phyloP scores from a whole-genome alignment of 2,329 filamentous ascomycete species.

The Cadophora sp. region DNA sequence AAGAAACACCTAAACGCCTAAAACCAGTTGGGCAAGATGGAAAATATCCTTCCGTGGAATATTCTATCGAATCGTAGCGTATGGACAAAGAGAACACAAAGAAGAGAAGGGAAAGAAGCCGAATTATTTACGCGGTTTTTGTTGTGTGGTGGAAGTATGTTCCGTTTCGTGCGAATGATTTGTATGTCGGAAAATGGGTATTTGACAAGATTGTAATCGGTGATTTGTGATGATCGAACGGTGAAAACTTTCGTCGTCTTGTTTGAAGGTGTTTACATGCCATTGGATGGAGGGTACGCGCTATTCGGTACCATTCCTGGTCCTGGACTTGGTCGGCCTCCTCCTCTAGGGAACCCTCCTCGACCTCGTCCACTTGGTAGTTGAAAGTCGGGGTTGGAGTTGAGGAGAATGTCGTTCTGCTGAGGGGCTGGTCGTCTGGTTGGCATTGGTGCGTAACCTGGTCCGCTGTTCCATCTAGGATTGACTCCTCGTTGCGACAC shows the following conservation, averaged over 20 bases:
- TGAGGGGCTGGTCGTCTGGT: conserved; percentile 45
- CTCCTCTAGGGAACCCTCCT: conserved; percentile 28
- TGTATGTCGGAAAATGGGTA: conserved; percentile 25
- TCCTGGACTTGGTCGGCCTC: conserved; percentile 37
- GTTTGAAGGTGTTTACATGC: conserved; percentile 27
- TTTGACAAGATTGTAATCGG: conserved; percentile 19
- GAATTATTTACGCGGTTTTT: conserved; percentile 36
- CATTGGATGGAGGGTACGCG: conserved; percentile 53
- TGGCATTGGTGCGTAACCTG: conserved; percentile 43
- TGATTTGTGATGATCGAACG: conserved; percentile 25
- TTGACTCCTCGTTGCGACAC: conserved; percentile 89
- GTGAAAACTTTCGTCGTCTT: conserved; percentile 28
- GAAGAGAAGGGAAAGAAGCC: neutral
- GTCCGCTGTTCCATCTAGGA: conserved; percentile 73
- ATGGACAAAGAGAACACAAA: neutral
- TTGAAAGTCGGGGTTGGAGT: conserved; percentile 86
- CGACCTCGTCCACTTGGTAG: conserved; percentile 56
- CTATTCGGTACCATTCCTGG: conserved; percentile 59
- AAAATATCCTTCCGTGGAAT: conserved; percentile 5
- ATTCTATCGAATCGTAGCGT: neutral
- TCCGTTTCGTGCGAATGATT: neutral
- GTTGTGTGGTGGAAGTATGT: neutral
- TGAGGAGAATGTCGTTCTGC: conserved; percentile 75
- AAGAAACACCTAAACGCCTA: neutral
- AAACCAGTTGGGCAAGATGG: neutral